Evolutionary conservation across 2,329 filamentous ascomycete species (phyloP), one percentile per base, ranked within the genome.

Genomic region (Trichoderma arundinaceum): DNA sequence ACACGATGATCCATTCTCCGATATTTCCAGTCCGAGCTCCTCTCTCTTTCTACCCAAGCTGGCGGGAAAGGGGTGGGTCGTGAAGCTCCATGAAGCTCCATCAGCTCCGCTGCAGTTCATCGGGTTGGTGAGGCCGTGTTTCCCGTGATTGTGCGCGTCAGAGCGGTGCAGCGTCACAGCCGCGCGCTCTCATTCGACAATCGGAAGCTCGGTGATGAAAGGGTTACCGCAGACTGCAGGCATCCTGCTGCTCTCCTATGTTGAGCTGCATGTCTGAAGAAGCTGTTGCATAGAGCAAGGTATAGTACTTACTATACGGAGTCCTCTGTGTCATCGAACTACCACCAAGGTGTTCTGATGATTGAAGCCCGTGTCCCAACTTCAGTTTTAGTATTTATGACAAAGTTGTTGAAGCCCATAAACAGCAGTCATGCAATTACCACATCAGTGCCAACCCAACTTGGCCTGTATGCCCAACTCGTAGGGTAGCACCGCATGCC

Each of bases 121-220:
- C 59, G 35, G 33, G 13, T 49, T 32, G 48, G 39, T 35, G 38
- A 33, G 15, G 58, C 38, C 48, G 46, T 32, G 15, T 28, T 60
- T 17, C 41, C 56, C 51, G 51, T 52, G 22, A 52, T 33, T 56
- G 39, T 44, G 38, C 19, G 15, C 22, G 51, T 54, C 39, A 10
- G 22, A 28, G 22, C 38, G 48, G 12, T 44, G 38, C 46, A 44
- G 28, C 59, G 43, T 48, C 33, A 38, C 33, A 48, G 32, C 43
- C 57, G 43, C 57, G 57, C 43, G 48, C 44, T 51, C 22, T 63
- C 10, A 54, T 63, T 63, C 39, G 39, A 54, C 39, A 22, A 22
- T 41, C 39, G 59, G 59, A 63, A 46, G n/a, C 49, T 35, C 59
- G 59, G 59, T 54, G 57, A 51, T 51, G 44, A 41, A 38, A 33